A percentile compares a stretch with the other conserved stretches of the same genome.
Evolutionary conservation across 2,329 filamentous ascomycete species (phyloP).

Genomic region (Hawksworthiomyces lignivorus): DNA sequence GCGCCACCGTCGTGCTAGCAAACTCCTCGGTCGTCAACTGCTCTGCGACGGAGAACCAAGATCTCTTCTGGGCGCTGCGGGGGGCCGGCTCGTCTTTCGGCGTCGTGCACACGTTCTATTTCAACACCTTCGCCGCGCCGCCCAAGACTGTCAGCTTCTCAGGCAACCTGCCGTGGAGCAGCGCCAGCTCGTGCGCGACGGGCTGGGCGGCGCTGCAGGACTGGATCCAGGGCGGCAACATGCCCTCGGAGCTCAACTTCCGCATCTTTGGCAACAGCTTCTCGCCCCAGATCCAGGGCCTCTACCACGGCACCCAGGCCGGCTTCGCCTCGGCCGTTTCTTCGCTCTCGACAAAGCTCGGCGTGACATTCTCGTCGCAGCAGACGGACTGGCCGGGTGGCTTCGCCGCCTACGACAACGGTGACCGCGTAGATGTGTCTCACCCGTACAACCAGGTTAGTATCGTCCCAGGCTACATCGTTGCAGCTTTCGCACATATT

Average conservation of each 20-base stretch:
- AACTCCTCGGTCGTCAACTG: slow-evolving; percentile 24
- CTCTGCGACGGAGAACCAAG: slow-evolving; percentile 26
- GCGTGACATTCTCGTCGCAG: slow-evolving; percentile 16
- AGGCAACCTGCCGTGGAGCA: slow-evolving; percentile 19
- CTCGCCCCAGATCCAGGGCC: slow-evolving; percentile 20
- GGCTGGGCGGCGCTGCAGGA: slow-evolving; percentile 21
- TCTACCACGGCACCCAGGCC: slow-evolving; percentile 19
- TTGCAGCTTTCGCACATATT: no score
- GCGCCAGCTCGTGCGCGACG: slow-evolving; percentile 14
- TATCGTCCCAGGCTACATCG: no score
- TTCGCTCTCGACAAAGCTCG: slow-evolving; percentile 18
- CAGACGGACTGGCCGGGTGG: slow-evolving; percentile 21
- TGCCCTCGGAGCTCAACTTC: slow-evolving; percentile 23
- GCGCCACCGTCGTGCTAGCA: slow-evolving; percentile 29
- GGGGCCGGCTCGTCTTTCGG: slow-evolving; percentile 35
- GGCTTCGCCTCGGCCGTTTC: slow-evolving; percentile 15
- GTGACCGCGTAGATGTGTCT: slow-evolving; percentile 19
- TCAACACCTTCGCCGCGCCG: slow-evolving; percentile 31
- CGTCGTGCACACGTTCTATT: slow-evolving; percentile 30
- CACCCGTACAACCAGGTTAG: slow-evolving; percentile 18
- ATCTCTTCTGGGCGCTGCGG: slow-evolving; percentile 36
- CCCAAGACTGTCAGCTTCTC: slow-evolving; percentile 22
- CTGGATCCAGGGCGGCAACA: slow-evolving; percentile 17
- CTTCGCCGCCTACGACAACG: slow-evolving; percentile 25
- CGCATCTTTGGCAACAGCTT: slow-evolving; percentile 19